Evolutionary conservation across 306 rosid genomes (phyloP).

Genomic region (Trifolium subterraneum): DNA sequence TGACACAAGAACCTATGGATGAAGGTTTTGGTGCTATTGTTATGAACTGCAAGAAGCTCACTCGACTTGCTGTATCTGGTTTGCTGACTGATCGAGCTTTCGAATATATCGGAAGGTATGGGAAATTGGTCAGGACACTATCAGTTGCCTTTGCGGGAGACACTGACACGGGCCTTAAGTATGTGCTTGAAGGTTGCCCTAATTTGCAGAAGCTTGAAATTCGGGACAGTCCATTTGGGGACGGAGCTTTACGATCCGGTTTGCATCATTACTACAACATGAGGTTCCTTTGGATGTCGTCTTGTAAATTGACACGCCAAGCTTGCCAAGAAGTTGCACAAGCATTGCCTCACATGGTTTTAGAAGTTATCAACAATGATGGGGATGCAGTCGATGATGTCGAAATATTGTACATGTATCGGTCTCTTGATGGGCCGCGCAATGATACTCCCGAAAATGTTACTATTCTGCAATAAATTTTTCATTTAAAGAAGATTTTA

Average conservation of each 20-base stretch:
- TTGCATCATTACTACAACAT: constrained; percentile 88
- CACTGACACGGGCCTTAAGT: constrained; percentile 66
- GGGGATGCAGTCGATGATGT: constrained; percentile 21
- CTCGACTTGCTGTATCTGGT: constrained; percentile 88
- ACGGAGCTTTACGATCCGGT: constrained; percentile 76
- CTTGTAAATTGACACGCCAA: constrained; percentile 62
- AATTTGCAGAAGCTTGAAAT: constrained; percentile 90
- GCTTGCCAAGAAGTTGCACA: constrained; percentile 77
- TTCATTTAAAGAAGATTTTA: constrained; percentile 35
- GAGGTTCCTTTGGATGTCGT: constrained; percentile 95
- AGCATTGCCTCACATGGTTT: constrained; percentile 68
- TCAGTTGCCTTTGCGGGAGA: constrained; percentile 90
- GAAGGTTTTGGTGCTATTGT: constrained; percentile 95
- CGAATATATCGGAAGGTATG: constrained; percentile 69
- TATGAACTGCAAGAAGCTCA: constrained; percentile 90
- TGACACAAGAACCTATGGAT: constrained; percentile 78
- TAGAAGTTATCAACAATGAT: constrained; percentile 64
- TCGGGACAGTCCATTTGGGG: constrained; percentile 91
- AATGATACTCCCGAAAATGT: constrained; percentile 67
- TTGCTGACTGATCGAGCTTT: constrained; percentile 80
- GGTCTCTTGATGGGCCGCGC: constrained; percentile 66
- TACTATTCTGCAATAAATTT: constrained; percentile 60
- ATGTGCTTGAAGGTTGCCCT: constrained; percentile 82
- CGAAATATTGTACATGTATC: constrained; percentile 50
- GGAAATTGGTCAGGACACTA: constrained; percentile 79